A percentile compares a stretch with the other conserved stretches of the same genome.
These are phyloP conservation scores for Chytridium lagenaria DNA, from an alignment of 371 early-diverging fungal genomes.

Conservation along the genomic window DNA sequence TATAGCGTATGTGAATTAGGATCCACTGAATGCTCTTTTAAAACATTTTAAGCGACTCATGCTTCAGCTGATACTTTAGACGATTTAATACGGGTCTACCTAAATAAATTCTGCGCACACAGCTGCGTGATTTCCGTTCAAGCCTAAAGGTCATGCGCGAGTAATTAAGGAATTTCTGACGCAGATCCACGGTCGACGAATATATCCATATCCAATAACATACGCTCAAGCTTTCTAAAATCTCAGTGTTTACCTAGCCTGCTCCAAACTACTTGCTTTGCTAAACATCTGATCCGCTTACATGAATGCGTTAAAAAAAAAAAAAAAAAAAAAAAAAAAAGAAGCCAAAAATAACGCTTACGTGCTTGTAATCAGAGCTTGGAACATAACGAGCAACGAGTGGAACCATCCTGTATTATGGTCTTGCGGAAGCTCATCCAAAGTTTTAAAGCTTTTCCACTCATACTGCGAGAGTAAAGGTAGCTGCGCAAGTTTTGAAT, in stretches of 20 bases:
- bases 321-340: no score
- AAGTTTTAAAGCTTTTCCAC: conserved; percentile 54
- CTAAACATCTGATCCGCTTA: conserved; percentile 25
- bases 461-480: conserved; percentile 50
- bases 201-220: no score
- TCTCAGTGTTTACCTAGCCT: no score
- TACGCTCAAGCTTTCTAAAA: no score
- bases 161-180: no score
- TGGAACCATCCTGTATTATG: conserved; percentile 66
- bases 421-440: conserved; percentile 49
- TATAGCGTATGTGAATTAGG: conserved; percentile 77
- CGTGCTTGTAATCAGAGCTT: conserved; percentile 54
- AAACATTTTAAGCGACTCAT: conserved; percentile 77
- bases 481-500: conserved; percentile 37
- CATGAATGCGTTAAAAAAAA: no score
- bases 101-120: conserved; percentile 79
- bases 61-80: conserved; percentile 75
- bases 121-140: no score
- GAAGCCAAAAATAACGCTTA: no score
- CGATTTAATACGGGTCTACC: no score
- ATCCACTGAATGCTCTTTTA: conserved; percentile 69
- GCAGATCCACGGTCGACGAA: no score
- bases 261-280: no score
- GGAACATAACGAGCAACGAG: conserved; percentile 66
- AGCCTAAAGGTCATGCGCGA: no score